Base-by-base conservation (phyloP, 768 basidiomycete species). In the Termitomyces sp. region DNA sequence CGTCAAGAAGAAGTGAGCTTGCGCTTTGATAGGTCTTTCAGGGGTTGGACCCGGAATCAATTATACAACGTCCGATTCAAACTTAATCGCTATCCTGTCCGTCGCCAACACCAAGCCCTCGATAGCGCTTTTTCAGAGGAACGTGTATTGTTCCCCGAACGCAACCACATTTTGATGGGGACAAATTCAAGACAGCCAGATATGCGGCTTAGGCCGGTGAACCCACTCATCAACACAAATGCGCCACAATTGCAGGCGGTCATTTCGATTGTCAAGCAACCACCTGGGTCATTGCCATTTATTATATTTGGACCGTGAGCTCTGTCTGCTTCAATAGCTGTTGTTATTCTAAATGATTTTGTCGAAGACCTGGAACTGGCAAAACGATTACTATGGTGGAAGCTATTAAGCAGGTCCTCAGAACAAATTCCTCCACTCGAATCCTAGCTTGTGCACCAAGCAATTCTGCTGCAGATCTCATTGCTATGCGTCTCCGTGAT, bases 351-450 rank as follows among this genome's bases (percentile, higher is more conserved):
- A 17, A 32, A 41, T 45, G 11, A 44, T n/a, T 12, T 5, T 17
- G 14, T 43, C 56, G 28, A 48, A 83, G 82, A 11, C 82, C 82
- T 4, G 82, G 83, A 7, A 87, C 85, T 0, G 85, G 85, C 1
- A 87, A 87, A 66, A 87, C 85, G 0, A 76, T 85, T 19, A 85
- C 82, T 0, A 71, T 81, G 11, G 75, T 85, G 1, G 84, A 86
- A 64, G 76, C 81, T 0, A 84, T 85, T 19, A 69, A 65, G 1
- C 84, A 85, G 61, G 59, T 85, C 3, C 67, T 84, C 4, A 54
- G 53, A 2, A 54, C 50, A 4, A 64, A 76, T 45, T 73, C 77
- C 0, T 53, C 62, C 0, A 70, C 78, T 1, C 73, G 67, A n/a
- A 70, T 86, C 30, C 71, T 86, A 2, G 83, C 78, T 0, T 84